Evolutionary conservation across 2,329 filamentous ascomycete genomes (phyloP).

Genomic region (Diaporthe nobilis): DNA sequence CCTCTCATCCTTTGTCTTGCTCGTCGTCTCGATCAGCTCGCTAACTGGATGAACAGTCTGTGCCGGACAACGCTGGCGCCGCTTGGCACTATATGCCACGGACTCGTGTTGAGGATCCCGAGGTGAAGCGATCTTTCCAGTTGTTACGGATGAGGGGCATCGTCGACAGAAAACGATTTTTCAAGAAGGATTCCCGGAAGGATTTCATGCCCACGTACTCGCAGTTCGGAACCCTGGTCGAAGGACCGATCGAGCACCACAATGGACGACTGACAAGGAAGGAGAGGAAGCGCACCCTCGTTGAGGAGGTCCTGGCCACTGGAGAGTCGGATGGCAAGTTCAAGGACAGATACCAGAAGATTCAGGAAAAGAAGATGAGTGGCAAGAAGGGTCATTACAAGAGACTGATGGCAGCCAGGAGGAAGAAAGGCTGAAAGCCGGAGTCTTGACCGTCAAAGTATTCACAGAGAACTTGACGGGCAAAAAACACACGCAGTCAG

Average conservation of each 20-base stretch:
- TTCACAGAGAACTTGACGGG: neutral
- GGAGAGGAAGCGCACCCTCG: conserved; percentile 87
- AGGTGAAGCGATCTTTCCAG: conserved; percentile 91
- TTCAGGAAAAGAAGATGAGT: conserved; percentile 85
- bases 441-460: neutral
- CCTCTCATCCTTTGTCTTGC: conserved; percentile 56
- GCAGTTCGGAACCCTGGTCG: conserved; percentile 88
- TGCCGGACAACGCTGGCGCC: conserved; percentile 75
- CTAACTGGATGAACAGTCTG: conserved; percentile 49
- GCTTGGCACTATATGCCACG: conserved; percentile 91
- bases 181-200: conserved; percentile 87
- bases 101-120: conserved; percentile 81
- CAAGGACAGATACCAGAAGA: conserved; percentile 88
- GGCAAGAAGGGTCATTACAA: conserved; percentile 94
- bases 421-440: conserved; percentile 46
- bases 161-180: conserved; percentile 89
- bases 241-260: conserved; percentile 90
- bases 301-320: conserved; percentile 83
- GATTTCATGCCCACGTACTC: conserved; percentile 84
- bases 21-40: conserved; percentile 44
- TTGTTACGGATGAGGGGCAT: conserved; percentile 90
- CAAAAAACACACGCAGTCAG: neutral
- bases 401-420: conserved; percentile 70
- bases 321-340: conserved; percentile 79
- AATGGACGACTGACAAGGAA: conserved; percentile 86